Conservation (phyloP, 2,329 filamentous ascomycete species). For the Verruconis gallopava region DNA sequence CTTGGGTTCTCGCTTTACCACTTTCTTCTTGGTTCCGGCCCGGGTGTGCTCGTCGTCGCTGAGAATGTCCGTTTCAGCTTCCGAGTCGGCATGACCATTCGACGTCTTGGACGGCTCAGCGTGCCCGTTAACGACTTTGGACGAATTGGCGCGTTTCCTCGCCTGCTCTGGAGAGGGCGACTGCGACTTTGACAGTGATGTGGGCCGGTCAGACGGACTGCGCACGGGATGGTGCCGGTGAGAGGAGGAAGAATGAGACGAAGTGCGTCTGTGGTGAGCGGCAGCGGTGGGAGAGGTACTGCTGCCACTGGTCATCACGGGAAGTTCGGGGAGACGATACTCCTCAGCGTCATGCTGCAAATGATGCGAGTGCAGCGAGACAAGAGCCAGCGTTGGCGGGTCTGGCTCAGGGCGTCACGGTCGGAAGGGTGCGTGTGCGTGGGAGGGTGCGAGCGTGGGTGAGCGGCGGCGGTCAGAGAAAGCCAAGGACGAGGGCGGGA, state of each 20-base stretch:
- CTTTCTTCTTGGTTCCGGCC: constrained; percentile 25
- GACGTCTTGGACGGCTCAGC: neutral
- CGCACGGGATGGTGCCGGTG: constrained; percentile 8
- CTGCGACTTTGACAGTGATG: constrained; percentile 7
- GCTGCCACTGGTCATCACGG: constrained; percentile 10
- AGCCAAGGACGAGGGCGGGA: no score
- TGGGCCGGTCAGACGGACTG: constrained; percentile 8
- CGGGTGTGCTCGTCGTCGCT: constrained; percentile 23
- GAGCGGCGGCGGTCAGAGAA: no score
- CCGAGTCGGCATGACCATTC: constrained; percentile 30
- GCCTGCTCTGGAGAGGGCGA: constrained; percentile 5
- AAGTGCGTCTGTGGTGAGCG: neutral
- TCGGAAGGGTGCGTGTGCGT: neutral
- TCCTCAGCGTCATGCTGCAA: constrained; percentile 11
- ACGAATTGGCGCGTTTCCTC: constrained; percentile 5
- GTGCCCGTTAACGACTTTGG: constrained; percentile 6
- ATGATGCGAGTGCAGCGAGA: constrained; percentile 5
- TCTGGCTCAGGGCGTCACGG: neutral
- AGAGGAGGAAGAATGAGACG: neutral
- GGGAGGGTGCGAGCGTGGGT: no score
- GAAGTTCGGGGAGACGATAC: neutral
- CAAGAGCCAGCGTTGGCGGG: constrained; percentile 8
- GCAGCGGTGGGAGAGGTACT: constrained; percentile 1
- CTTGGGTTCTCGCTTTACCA: constrained; percentile 27
- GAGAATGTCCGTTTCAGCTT: constrained; percentile 38